Percentiles rank a stretch among this genome's conserved stretches.
phyloP scores from a whole-genome alignment of 352 stramenopile species.

The Pythium brachiatum region DNA sequence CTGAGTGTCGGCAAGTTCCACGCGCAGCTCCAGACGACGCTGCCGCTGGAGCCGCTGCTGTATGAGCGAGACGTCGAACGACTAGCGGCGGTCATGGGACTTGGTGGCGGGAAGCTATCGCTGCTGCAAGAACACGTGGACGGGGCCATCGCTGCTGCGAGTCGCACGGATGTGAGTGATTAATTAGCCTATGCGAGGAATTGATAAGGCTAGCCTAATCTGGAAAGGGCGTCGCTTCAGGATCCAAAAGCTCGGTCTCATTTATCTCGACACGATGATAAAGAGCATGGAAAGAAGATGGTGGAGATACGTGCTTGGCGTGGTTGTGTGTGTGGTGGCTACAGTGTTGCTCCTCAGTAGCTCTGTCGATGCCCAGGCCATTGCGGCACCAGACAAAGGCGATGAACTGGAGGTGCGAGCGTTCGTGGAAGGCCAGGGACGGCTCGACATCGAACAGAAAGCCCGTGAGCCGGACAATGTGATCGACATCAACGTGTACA shows the following conservation, averaged over 20 bases:
- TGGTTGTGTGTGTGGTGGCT: neutral
- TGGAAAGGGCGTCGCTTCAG: neutral
- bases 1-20: constrained; percentile 45
- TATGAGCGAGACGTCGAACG: constrained; percentile 42
- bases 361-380: constrained; percentile 36
- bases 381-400: constrained; percentile 64
- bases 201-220: neutral
- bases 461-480: constrained; percentile 35
- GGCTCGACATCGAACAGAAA: constrained; percentile 39
- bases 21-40: constrained; percentile 30
- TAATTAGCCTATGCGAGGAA: neutral
- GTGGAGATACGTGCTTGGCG: neutral
- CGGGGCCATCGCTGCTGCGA: neutral
- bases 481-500: constrained; percentile 74
- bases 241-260: neutral
- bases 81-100: constrained; percentile 5
- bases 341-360: neutral
- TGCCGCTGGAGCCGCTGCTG: constrained; percentile 56
- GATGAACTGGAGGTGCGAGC: constrained; percentile 62
- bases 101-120: constrained; percentile 4
- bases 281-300: neutral
- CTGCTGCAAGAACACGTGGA: constrained; percentile 4
- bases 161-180: neutral
- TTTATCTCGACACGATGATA: neutral
- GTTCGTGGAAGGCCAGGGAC: constrained; percentile 42